Evolutionary conservation across 768 basidiomycete species (phyloP).

Genomic region (Rhodotorula kratochvilovae): DNA sequence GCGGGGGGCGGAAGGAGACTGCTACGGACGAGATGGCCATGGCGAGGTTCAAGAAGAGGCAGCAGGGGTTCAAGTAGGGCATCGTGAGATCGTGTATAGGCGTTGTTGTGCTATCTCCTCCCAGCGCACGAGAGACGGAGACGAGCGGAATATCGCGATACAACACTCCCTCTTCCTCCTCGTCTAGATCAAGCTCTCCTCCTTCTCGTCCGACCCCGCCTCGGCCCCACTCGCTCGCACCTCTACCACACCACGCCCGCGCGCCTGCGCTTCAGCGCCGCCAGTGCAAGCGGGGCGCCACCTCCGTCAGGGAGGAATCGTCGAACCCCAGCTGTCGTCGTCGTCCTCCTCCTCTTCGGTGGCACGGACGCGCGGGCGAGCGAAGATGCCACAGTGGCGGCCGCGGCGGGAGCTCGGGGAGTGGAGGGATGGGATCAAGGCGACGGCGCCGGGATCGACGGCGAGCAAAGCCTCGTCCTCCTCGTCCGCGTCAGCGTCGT

Average conservation of each 20-base stretch:
- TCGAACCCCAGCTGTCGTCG: neutral
- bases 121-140: no score
- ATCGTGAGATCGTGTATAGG: no score
- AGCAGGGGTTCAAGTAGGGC: slow-evolving; percentile 49
- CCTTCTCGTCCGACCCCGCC: neutral
- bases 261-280: no score
- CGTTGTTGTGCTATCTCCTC: no score
- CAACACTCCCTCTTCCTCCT: no score
- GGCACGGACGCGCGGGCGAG: neutral
- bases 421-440: neutral
- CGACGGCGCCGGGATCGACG: no score
- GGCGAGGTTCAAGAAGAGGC: slow-evolving; percentile 96
- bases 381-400: no score
- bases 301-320: neutral
- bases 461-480: no score
- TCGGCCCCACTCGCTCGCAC: neutral
- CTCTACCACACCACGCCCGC: slow-evolving; percentile 6
- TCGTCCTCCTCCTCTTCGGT: neutral
- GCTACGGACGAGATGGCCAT: slow-evolving; percentile 91
- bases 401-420: no score
- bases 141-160: no score
- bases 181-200: neutral
- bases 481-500: no score
- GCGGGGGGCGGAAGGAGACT: slow-evolving; percentile 47
- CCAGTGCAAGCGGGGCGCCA: neutral